Base-by-base conservation (phyloP, 2,329 filamentous ascomycete species). In the Drechslera avenae region DNA sequence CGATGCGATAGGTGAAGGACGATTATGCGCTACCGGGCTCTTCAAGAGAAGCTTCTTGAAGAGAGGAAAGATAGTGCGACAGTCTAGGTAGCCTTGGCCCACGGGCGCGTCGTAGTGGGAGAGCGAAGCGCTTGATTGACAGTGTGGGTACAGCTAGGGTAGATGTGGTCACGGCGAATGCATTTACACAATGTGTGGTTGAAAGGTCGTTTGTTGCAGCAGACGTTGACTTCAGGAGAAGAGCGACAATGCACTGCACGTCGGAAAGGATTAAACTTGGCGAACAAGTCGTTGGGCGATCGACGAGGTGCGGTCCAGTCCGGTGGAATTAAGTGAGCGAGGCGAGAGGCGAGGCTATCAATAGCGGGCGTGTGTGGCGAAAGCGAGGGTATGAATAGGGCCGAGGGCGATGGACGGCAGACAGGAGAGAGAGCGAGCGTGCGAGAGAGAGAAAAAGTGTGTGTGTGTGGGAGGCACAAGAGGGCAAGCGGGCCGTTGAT, bases 171-270 rank as follows among this genome's bases (percentile, higher is more conserved):
- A 69, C 57, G 53, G 52, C 45, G 53, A 64, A 69, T 60, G 54
- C 66, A 69, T 69, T 69, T 41, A 69, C 66, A 67, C 56, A 61
- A 32, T 35, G 50, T 31, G 43, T 41, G 8, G 26, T 16, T n/a
- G 8, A 17, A 36, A 46, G 40, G 48, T 21, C 40, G 51, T 31
- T 31, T 23, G 52, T 43, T 28, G 26, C 26, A 4, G 47, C 50
- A 47, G 28, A 42, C 50, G 52, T 45, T 34, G 40, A 30, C 32
- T 28, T 13, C 26, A 13, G 32, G 28, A 33, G 8, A 37, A 16
- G 28, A 37, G 56, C 44, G 52, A 57, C 46, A 39, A 53, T 62
- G 63, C 59, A 34, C 63, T 53, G 62, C 62, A 66, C 58, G 26
- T 28, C 26, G 26, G 12, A 28, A 28, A 28, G 9, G 26, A 39